phyloP scores from a whole-genome alignment of 106 monocot genomes.

The Triglochin maritima region DNA sequence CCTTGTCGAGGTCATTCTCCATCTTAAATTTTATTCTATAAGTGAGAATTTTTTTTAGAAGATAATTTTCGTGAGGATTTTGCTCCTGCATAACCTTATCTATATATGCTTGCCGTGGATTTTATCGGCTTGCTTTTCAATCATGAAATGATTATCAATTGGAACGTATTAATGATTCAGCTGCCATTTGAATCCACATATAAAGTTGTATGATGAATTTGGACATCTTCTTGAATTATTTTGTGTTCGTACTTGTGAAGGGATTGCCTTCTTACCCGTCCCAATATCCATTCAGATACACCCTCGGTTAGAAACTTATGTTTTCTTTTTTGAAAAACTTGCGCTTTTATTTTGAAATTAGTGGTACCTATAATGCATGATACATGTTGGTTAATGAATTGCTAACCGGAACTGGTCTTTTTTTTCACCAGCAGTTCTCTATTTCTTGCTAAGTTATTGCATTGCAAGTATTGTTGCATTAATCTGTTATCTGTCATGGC shows the following conservation, averaged over 20 bases:
- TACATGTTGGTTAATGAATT: too few species aligned
- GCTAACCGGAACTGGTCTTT: not conserved
- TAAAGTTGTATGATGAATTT: too few species aligned
- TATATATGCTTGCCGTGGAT: not conserved
- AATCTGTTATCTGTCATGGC: not conserved
- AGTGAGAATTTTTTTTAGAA: not conserved
- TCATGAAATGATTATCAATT: too few species aligned
- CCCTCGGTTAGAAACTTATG: not conserved
- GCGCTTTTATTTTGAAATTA: not conserved
- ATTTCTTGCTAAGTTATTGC: not conserved
- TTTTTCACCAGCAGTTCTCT: not conserved
- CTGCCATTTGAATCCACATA: too few species aligned
- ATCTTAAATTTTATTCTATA: not conserved
- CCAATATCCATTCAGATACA: too few species aligned
- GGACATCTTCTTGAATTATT: too few species aligned
- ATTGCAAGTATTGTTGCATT: conserved; percentile 1
- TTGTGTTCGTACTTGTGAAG: too few species aligned
- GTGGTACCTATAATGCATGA: too few species aligned
- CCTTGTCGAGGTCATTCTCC: conserved; percentile 66
- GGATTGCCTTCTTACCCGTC: too few species aligned
- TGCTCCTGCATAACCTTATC: not conserved
- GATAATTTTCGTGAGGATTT: not conserved
- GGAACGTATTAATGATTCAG: too few species aligned
- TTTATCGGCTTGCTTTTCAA: not conserved
- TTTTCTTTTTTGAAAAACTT: not conserved